Base-by-base conservation (phyloP, 305 asterid genomes). In the Rubia tinctorum region DNA sequence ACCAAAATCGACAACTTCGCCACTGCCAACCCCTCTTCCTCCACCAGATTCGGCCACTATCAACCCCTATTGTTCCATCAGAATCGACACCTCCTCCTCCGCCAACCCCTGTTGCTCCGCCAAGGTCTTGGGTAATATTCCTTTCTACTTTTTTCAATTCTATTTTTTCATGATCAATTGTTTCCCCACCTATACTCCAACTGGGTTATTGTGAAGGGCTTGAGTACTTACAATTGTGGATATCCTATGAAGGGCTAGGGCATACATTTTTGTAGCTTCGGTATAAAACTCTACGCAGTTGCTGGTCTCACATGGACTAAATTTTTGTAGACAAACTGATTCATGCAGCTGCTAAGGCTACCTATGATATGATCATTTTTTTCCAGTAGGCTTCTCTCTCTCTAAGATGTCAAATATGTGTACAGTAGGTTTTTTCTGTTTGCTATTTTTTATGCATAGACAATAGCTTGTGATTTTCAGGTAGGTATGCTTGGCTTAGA, bases 171-270 rank as follows among this genome's bases (percentile, higher is more conserved):
- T n/a, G n/a, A n/a, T n/a, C n/a, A n/a, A n/a, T n/a, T n/a, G n/a
- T n/a, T n/a, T n/a, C n/a, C n/a, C n/a, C n/a, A n/a, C n/a, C n/a
- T n/a, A n/a, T n/a, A n/a, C n/a, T n/a, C n/a, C n/a, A n/a, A n/a
- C n/a, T n/a, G n/a, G n/a, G n/a, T n/a, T n/a, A n/a, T n/a, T 91
- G 71, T 75, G 96, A 93, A 85, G 98, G 86, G 75, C 87, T 86
- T 76, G 97, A 93, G 87, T 93, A 79, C 92, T 88, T 64, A 85
- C 92, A 20, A 53, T 87, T 34, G 76, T 89, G 64, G 98, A 93
- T 81, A 79, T 91, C 71, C 74, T 93, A 77, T 79, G 98, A 75
- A 84, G 98, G 72, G 96, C 98, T 51, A 89, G 91, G 77, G 91
- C 85, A 37, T 79, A 86, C 71, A 97, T 93, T 37, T 66, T 74